Percentiles rank a stretch among this genome's conserved stretches.
Conservation (phyloP, 2,329 filamentous ascomycete genomes). For the Zasmidium citrigriseum region DNA sequence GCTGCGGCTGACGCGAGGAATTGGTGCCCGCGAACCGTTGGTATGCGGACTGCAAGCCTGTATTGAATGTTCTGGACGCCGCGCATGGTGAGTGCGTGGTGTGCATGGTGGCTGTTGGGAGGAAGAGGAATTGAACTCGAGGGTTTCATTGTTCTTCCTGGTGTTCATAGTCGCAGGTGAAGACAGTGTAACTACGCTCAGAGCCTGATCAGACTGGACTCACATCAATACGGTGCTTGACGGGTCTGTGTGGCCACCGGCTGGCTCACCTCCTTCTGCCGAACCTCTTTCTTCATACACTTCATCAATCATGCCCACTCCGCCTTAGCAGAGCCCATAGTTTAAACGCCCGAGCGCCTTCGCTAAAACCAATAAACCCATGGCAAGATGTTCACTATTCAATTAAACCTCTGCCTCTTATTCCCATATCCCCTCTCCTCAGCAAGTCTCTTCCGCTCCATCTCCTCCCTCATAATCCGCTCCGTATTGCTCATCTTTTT, state of each 20-base stretch:
- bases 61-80: neutral
- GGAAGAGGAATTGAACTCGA: too few relatives aligned
- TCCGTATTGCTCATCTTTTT: conserved; percentile 89
- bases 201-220: too few relatives aligned
- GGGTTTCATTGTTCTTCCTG: too few relatives aligned
- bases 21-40: neutral
- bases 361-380: neutral
- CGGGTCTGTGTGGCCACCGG: too few relatives aligned
- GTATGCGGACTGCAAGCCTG: neutral
- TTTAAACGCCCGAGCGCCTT: neutral
- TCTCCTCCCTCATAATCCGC: conserved; percentile 74
- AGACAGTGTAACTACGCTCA: too few relatives aligned
- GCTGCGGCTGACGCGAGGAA: neutral
- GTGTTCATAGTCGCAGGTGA: too few relatives aligned
- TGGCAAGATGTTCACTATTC: neutral
- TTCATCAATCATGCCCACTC: too few relatives aligned
- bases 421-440: conserved; percentile 29
- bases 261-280: too few relatives aligned
- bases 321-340: too few relatives aligned
- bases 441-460: conserved; percentile 41
- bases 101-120: neutral
- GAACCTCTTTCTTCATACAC: too few relatives aligned
- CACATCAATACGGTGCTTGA: too few relatives aligned
- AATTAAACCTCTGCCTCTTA: conserved; percentile 20
- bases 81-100: neutral